phyloP scores from a whole-genome alignment of 768 basidiomycete genomes.

The Leucosporidium scottii region DNA sequence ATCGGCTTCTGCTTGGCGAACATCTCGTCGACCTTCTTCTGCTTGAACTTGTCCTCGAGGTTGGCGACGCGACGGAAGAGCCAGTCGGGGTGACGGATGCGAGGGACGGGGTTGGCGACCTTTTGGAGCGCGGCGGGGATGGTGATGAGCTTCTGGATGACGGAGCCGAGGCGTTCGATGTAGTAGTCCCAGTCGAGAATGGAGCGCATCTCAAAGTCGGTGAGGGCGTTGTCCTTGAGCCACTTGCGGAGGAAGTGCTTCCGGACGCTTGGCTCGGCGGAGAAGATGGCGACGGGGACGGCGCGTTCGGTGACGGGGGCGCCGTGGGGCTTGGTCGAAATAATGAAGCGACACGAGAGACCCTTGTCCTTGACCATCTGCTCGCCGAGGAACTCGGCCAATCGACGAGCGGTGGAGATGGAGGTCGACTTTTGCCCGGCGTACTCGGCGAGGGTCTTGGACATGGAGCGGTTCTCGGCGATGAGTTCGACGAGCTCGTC shows the following conservation, averaged over 20 bases:
- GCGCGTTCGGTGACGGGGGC: conserved; percentile 96
- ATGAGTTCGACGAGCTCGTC: conserved; percentile 95
- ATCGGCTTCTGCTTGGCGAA: conserved; percentile 51
- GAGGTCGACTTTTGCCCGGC: conserved; percentile 95
- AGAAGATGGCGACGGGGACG: conserved; percentile 94
- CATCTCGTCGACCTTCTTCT: conserved; percentile 95
- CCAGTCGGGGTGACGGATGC: conserved; percentile 96
- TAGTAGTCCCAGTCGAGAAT: conserved; percentile 99
- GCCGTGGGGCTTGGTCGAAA: conserved; percentile 83
- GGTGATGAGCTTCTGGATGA: conserved; percentile 97
- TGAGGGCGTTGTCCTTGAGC: conserved; percentile 85
- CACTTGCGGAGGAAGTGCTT: conserved; percentile 85
- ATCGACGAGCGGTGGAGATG: conserved; percentile 86
- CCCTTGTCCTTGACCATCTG: conserved; percentile 99
- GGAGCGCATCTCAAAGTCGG: conserved; percentile 80
- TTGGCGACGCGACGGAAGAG: conserved; percentile 81
- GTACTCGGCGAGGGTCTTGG: conserved; percentile 91
- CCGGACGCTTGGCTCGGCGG: conserved; percentile 86
- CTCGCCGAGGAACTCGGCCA: conserved; percentile 93
- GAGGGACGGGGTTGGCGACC: conserved; percentile 89
- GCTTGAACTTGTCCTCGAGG: conserved; percentile 90
- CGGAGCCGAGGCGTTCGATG: conserved; percentile 91
- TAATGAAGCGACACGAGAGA: conserved; percentile 96
- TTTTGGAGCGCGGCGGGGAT: conserved; percentile 99
- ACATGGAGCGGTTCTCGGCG: conserved; percentile 97